Evolutionary conservation across 2,329 filamentous ascomycete genomes (phyloP), one percentile per base, ranked within the genome.

Genomic region (Aspergillus latus): DNA sequence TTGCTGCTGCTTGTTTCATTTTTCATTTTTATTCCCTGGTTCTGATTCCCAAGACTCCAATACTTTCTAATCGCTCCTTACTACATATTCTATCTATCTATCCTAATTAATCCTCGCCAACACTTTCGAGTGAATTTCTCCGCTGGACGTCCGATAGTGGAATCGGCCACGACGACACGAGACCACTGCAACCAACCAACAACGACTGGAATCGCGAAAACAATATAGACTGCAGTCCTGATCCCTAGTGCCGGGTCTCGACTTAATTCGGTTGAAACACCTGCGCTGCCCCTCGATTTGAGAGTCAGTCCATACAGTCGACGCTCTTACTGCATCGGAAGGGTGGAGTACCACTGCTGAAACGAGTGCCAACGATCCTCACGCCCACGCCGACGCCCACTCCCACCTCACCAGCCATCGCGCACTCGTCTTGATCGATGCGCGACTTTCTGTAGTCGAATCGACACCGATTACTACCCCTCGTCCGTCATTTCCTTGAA

Each of bases 311-410:
- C 50, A 52, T 54, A 52, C 49, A 52, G 51, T 39, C 57, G 53
- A 36, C 53, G 45, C 42, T 39, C 52, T 51, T 57, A 21, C 49
- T 53, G 52, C 55, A 48, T 29, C 54, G 29, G 46, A 58, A 60
- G 52, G 51, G 62, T 59, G 62, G 62, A 63, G 61, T 53, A 57
- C 47, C 55, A 48, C 40, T 39, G 57, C 59, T 61, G 57, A 60
- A 63, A 61, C 62, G 54, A 29, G 34, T 34, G 43, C 46, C 57
- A 56, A 56, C 59, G 21, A 56, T 21, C 5, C 26, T 30, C 28
- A 42, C 46, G 46, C n/a, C 30, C 7, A 49, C 47, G 21, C 21
- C 21, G 13, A 37, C 13, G 10, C 7, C 13, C 10, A 34, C 10
- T 34, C 6, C 10, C 10, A 34, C 10, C 30, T 8, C 30, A 2